phyloP scores from a whole-genome alignment of 306 rosid genomes.

The Gleditsia sinensis region DNA sequence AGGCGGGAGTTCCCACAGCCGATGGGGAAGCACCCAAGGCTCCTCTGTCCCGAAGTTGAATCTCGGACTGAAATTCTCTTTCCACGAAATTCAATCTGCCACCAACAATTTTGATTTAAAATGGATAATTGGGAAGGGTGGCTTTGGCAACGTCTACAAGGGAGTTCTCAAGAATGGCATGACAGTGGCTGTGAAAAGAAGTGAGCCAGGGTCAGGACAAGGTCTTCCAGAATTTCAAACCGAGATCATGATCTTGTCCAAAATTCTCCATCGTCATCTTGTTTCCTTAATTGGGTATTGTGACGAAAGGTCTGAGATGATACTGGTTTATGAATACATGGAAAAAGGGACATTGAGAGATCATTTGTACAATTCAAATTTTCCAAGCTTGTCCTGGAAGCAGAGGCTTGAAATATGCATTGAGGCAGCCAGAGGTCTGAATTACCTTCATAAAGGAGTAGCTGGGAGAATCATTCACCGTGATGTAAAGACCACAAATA shows the following conservation, averaged over 20 bases:
- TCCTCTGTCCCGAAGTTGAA: slow-evolving; percentile 40
- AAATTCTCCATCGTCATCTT: slow-evolving; percentile 58
- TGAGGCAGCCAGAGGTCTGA: slow-evolving; percentile 57
- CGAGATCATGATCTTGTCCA: slow-evolving; percentile 59
- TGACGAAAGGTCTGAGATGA: slow-evolving; percentile 56
- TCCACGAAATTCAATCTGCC: slow-evolving; percentile 47
- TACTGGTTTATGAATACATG: slow-evolving; percentile 57
- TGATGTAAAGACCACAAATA: slow-evolving; percentile 59
- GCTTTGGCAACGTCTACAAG: slow-evolving; percentile 57
- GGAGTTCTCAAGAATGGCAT: slow-evolving; percentile 47
- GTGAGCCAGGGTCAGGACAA: slow-evolving; percentile 56
- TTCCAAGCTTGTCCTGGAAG: slow-evolving; percentile 47
- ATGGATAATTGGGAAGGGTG: slow-evolving; percentile 53
- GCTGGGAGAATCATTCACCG: slow-evolving; percentile 60
- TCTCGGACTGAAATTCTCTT: slow-evolving; percentile 44
- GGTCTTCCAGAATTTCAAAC: slow-evolving; percentile 55
- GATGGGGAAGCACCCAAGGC: slow-evolving; percentile 25
- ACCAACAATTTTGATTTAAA: slow-evolving; percentile 42
- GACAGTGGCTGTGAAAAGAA: slow-evolving; percentile 55
- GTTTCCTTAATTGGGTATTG: slow-evolving; percentile 61
- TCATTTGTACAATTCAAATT: slow-evolving; percentile 38
- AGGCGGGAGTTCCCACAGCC: slow-evolving; percentile 44
- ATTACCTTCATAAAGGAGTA: slow-evolving; percentile 59
- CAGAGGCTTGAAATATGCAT: slow-evolving; percentile 62
- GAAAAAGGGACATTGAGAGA: slow-evolving; percentile 56